Base-by-base conservation (phyloP, 2,329 filamentous ascomycete genomes). In the Phialemonium atrogriseum region DNA sequence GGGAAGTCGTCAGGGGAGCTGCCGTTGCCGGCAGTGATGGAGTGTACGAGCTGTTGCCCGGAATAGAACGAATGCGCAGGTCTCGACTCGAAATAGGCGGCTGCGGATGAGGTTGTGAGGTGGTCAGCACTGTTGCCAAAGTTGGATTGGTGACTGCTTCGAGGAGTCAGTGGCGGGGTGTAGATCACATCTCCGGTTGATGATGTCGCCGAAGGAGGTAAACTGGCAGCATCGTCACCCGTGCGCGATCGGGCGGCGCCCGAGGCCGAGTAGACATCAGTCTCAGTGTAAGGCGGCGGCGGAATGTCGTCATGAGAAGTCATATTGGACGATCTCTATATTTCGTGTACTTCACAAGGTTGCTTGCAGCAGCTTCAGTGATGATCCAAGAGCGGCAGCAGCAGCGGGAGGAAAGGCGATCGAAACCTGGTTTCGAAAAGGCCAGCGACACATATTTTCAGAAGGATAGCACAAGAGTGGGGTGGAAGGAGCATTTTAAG, bases 241-340 rank as follows among this genome's bases (percentile, higher is more conserved):
- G 45, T 34, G 33, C 37, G 34, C 5, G 47, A 42, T 16, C 24
- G 33, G 34, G 36, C 32, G 22, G 42, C 44, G 18, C 55, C 56
- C 4, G 65, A 52, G 30, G 46, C 56, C 10, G 68, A 72, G 52
- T 64, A 70, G 22, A 70, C 62, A 47, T 76, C 71, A 11, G 67
- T 73, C 49, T 73, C 70, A 23, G 64, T 64, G 43, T 77, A 77
- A 5, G 73, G 72, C 5, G 70, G 70, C 24, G 70, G 71, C 13
- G 70, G 67, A 7, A 51, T 47, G 36, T 68, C 58, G 34, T 60
- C 52, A 33, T 48, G 52, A 42, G 52, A 51, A 5, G 42, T 30
- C 48, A 51, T 51, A 24, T 17, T 42, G 36, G 36, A 23, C 10
- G 13, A 24, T 5, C 5, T 18, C n/a, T n/a, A n/a, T n/a, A n/a